phyloP scores from a whole-genome alignment of 176 grass and related monocot genomes.

The Neostapfia colusana region DNA sequence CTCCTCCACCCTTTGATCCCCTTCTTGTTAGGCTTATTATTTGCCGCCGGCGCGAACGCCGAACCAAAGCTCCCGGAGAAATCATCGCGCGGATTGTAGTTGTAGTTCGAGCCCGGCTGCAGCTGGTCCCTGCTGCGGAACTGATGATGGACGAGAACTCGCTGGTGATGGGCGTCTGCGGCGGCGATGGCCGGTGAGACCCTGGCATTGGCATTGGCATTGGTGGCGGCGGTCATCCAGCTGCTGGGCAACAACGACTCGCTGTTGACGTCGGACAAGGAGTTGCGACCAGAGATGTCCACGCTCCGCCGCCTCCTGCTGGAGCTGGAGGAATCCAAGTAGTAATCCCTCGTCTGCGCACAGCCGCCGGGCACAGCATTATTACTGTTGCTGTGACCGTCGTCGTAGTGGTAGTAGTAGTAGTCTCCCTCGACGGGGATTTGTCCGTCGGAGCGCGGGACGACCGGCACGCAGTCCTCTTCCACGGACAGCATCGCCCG shows the following conservation, averaged over 20 bases:
- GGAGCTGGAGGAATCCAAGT: slow-evolving; percentile 76
- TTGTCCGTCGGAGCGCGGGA: slow-evolving; percentile 59
- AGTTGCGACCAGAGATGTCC: slow-evolving; percentile 63
- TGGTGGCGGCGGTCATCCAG: background rate
- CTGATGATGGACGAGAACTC: slow-evolving; percentile 33
- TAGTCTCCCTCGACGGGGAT: slow-evolving; percentile 69
- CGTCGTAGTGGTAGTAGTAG: background rate
- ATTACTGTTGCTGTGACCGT: no score
- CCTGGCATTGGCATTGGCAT: slow-evolving; percentile 69
- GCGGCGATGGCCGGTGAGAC: slow-evolving; percentile 58
- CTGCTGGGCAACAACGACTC: slow-evolving; percentile 35
- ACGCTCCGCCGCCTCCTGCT: slow-evolving; percentile 76
- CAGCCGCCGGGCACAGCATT: slow-evolving; percentile 48
- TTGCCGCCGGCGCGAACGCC: slow-evolving; percentile 26
- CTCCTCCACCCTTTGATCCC: slow-evolving; percentile 86
- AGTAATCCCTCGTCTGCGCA: slow-evolving; percentile 85
- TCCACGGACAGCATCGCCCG: slow-evolving; percentile 47
- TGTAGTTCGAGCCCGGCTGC: slow-evolving; percentile 4
- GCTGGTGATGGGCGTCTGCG: slow-evolving; percentile 53
- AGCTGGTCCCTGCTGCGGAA: background rate
- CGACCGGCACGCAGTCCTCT: background rate
- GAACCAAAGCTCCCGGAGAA: slow-evolving; percentile 53
- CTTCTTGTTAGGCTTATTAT: slow-evolving; percentile 65
- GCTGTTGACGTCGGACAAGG: slow-evolving; percentile 24
- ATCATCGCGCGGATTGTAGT: slow-evolving; percentile 15